These are phyloP conservation scores for Skeletonema marinoi DNA, from an alignment of 108 stramenopile species.

Conservation along the genomic window DNA sequence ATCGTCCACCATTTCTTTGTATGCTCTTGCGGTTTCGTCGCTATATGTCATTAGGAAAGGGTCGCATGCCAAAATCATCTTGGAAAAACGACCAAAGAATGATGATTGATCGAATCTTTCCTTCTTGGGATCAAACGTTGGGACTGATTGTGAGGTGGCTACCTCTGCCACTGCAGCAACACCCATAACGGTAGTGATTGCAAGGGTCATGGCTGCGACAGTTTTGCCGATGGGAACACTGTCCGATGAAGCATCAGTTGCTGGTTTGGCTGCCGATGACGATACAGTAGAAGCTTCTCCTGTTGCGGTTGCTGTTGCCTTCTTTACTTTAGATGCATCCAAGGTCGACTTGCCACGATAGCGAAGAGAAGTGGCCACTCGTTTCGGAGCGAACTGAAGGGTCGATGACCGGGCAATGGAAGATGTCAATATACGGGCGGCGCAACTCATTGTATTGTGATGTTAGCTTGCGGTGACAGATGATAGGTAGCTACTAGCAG, in stretches of 20 bases:
- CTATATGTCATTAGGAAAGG: slow-evolving; percentile 62
- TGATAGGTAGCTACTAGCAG: too few relatives aligned
- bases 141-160: slow-evolving; percentile 53
- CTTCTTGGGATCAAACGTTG: slow-evolving; percentile 53
- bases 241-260: slow-evolving; percentile 3
- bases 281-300: neutral
- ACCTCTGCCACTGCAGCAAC: slow-evolving; percentile 53
- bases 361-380: neutral
- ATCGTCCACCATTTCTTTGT: slow-evolving; percentile 46
- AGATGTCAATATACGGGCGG: slow-evolving; percentile 11
- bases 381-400: slow-evolving; percentile 2
- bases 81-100: slow-evolving; percentile 63
- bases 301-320: neutral
- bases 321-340: slow-evolving; percentile 1
- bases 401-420: slow-evolving; percentile 1
- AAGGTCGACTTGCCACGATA: slow-evolving; percentile 22
- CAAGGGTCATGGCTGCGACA: slow-evolving; percentile 56
- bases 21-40: slow-evolving; percentile 48
- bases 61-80: slow-evolving; percentile 82
- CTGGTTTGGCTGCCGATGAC: slow-evolving; percentile 9
- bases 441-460: neutral
- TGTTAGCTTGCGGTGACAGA: too few relatives aligned
- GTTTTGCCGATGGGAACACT: slow-evolving; percentile 38
- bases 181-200: slow-evolving; percentile 52
- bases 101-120: slow-evolving; percentile 65